Conservation (phyloP, 2,329 filamentous ascomycete species). For the Paecilomyces variotii region DNA sequence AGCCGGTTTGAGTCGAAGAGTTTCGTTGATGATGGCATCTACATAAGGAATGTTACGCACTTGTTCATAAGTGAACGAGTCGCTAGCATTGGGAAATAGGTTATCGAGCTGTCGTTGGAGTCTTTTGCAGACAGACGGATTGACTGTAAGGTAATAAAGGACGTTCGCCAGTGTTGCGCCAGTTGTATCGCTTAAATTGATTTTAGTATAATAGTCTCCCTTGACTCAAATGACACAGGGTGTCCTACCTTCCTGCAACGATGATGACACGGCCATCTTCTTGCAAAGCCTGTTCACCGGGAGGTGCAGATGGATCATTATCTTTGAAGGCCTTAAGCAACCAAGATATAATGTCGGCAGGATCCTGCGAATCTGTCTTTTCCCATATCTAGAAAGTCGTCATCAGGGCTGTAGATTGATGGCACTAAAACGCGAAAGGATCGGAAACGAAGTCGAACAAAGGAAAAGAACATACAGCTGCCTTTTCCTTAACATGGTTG, state of each 20-base stretch:
- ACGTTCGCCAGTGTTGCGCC: constrained; percentile 21
- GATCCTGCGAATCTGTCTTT: constrained; percentile 17
- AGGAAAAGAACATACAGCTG: constrained; percentile 12
- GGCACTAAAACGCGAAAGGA: neutral
- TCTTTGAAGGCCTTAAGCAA: constrained; percentile 9
- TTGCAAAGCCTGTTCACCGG: constrained; percentile 5
- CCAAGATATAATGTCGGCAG: constrained; percentile 11
- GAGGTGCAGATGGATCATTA: constrained; percentile 8
- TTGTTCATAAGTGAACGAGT: constrained; percentile 5
- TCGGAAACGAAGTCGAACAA: no score
- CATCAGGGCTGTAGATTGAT: neutral
- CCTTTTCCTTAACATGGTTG: constrained; percentile 23
- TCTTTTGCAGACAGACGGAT: constrained; percentile 20
- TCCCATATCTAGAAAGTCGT: constrained; percentile 11
- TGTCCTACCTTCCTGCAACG: constrained; percentile 6
- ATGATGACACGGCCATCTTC: constrained; percentile 10
- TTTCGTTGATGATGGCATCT: constrained; percentile 24
- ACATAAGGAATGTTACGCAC: constrained; percentile 15
- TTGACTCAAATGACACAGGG: neutral
- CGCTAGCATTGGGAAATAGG: constrained; percentile 12
- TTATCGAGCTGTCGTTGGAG: constrained; percentile 24
- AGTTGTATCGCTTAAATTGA: constrained; percentile 25
- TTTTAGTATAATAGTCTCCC: neutral
- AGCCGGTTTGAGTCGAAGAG: constrained; percentile 32
- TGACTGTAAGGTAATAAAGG: constrained; percentile 26